phyloP scores from a whole-genome alignment of 2,329 filamentous ascomycete genomes.

The Cytospora piceicola region DNA sequence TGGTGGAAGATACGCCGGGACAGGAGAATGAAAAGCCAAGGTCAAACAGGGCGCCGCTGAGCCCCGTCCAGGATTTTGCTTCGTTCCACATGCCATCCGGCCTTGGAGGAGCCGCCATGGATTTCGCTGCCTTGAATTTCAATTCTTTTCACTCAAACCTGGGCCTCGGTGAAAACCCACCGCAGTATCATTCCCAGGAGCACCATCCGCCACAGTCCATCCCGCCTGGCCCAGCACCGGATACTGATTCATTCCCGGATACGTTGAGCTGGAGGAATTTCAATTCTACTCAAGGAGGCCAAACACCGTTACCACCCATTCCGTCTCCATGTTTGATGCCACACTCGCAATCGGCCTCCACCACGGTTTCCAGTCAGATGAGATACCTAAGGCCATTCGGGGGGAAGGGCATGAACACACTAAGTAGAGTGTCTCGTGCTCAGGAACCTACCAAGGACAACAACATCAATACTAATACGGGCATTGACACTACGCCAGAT shows the following conservation, averaged over 20 bases:
- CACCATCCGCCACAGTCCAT: constrained; percentile 13
- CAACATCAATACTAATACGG: constrained; percentile 36
- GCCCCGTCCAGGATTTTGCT: constrained; percentile 52
- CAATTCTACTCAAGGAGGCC: constrained; percentile 45
- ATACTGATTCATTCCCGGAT: constrained; percentile 53
- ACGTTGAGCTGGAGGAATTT: constrained; percentile 57
- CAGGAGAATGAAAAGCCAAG: constrained; percentile 60
- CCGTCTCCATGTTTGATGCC: constrained; percentile 55
- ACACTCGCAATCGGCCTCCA: constrained; percentile 56
- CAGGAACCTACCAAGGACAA: constrained; percentile 40
- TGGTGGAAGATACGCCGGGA: constrained; percentile 32
- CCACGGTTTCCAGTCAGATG: constrained; percentile 53
- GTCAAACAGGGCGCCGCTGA: constrained; percentile 54
- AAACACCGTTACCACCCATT: constrained; percentile 47
- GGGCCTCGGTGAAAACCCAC: constrained; percentile 34
- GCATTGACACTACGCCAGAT: constrained; percentile 20
- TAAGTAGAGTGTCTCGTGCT: constrained; percentile 46
- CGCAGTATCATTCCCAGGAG: constrained; percentile 3
- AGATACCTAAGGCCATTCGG: constrained; percentile 59
- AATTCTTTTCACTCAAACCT: constrained; percentile 43
- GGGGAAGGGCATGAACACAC: constrained; percentile 59
- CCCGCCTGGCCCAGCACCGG: constrained; percentile 22
- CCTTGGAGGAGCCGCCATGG: constrained; percentile 45
- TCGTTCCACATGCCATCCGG: constrained; percentile 46
- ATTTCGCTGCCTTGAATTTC: constrained; percentile 43